Percentiles rank a stretch among this genome's conserved stretches.
phyloP scores from a whole-genome alignment of 2,329 filamentous ascomycete species.

The Stachybotrys elegans region DNA sequence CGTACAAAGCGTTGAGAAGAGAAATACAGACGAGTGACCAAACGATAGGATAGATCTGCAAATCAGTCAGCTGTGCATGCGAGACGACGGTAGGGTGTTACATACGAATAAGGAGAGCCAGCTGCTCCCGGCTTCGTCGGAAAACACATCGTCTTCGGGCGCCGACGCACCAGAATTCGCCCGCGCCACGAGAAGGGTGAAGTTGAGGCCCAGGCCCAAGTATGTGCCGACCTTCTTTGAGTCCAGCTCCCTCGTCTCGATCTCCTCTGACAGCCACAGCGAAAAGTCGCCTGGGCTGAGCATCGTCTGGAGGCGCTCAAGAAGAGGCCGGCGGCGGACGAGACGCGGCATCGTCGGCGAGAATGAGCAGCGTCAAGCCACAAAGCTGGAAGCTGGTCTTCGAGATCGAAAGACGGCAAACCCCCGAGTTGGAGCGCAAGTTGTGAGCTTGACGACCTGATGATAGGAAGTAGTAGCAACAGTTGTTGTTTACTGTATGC shows the following conservation, averaged over 20 bases:
- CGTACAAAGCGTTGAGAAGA: slow-evolving; percentile 72
- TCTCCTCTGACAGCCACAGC: slow-evolving; percentile 86
- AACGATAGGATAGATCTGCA: slow-evolving; percentile 64
- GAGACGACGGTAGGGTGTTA: slow-evolving; percentile 12
- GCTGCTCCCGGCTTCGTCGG: slow-evolving; percentile 58
- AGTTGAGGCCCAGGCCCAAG: slow-evolving; percentile 70
- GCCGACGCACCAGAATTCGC: slow-evolving; percentile 61
- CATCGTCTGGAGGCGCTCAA: slow-evolving; percentile 73
- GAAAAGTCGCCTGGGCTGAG: slow-evolving; percentile 86
- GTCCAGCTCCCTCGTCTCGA: slow-evolving; percentile 89
- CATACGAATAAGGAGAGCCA: slow-evolving; percentile 58
- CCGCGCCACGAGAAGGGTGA: slow-evolving; percentile 75
- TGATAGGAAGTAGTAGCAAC: no score
- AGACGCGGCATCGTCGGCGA: slow-evolving; percentile 71
- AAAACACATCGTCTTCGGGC: slow-evolving; percentile 76
- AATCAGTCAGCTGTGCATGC: slow-evolving; percentile 8
- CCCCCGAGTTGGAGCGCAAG: no score
- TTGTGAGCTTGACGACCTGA: no score
- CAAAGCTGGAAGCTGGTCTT: no score
- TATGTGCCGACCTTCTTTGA: slow-evolving; percentile 72
- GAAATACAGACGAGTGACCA: slow-evolving; percentile 64
- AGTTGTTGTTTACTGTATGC: no score
- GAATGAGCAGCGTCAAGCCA: no score
- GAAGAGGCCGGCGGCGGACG: slow-evolving; percentile 73
- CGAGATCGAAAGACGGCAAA: no score